A percentile compares a stretch with the other conserved stretches of the same genome.
Conservation (phyloP, 2,329 filamentous ascomycete genomes). For the Xylaria multiplex region DNA sequence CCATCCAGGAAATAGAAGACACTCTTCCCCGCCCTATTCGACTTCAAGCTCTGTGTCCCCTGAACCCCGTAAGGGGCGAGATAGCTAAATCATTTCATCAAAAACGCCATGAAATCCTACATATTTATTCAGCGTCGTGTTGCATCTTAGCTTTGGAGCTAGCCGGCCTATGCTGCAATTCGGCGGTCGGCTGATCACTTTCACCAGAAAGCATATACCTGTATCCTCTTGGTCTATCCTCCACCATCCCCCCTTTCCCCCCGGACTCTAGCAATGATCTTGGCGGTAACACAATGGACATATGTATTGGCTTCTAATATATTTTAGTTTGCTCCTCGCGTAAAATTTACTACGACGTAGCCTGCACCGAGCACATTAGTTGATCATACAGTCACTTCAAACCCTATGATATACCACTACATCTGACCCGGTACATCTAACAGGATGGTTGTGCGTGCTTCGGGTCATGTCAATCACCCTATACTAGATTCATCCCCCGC, state of each 20-base stretch:
- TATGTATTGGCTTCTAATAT: background rate
- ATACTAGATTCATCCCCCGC: slow-evolving; percentile 3
- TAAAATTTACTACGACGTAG: background rate
- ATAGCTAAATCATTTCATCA: background rate
- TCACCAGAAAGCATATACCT: background rate
- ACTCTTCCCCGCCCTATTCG: background rate
- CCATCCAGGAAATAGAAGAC: background rate
- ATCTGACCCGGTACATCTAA: background rate
- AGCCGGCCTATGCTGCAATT: background rate
- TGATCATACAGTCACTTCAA: background rate
- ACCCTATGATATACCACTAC: background rate
- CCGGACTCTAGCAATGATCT: background rate
- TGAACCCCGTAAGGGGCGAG: background rate
- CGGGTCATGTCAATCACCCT: background rate
- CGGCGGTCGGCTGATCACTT: background rate
- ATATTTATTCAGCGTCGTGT: background rate
- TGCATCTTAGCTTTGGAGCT: slow-evolving; percentile 1
- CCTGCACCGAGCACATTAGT: background rate
- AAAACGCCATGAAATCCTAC: background rate
- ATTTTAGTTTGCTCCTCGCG: background rate
- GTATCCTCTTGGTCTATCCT: background rate
- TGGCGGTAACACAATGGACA: background rate
- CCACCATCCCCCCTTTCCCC: background rate
- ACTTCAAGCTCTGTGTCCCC: background rate
- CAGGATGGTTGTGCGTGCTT: slow-evolving; percentile 2